Percentiles rank a stretch among this genome's conserved stretches.
Evolutionary conservation across 2,329 filamentous ascomycete genomes (phyloP).

Genomic region (Thielaviopsis musarum): DNA sequence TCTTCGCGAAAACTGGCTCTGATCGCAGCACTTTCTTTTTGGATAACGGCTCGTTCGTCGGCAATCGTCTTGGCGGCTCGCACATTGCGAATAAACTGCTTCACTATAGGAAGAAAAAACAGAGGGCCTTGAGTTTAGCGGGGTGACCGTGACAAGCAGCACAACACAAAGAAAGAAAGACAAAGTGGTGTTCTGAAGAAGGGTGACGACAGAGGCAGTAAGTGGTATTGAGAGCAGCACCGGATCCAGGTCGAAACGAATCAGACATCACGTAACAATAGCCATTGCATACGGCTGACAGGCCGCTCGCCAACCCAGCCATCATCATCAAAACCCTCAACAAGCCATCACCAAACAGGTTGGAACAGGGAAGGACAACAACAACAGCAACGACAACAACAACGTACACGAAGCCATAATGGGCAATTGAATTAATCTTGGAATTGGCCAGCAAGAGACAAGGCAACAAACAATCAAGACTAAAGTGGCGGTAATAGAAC

Average conservation of each 20-base stretch:
- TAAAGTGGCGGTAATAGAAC: neutral
- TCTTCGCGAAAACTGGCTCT: slow-evolving; percentile 95
- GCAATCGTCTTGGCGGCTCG: slow-evolving; percentile 97
- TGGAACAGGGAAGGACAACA: neutral
- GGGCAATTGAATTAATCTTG: neutral
- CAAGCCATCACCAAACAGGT: neutral
- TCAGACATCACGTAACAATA: neutral
- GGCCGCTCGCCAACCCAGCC: neutral
- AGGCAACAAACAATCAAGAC: neutral
- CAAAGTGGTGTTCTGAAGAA: neutral
- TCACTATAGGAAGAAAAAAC: slow-evolving; percentile 42
- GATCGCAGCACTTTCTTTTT: slow-evolving; percentile 97
- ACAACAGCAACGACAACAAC: neutral
- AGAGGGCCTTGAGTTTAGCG: neutral
- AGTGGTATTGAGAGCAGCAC: no score
- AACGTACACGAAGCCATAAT: slow-evolving; percentile 13
- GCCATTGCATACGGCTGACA: neutral
- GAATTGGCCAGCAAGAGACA: neutral
- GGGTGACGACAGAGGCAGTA: no score
- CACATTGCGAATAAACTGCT: slow-evolving; percentile 99
- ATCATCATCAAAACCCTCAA: neutral
- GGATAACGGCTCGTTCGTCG: slow-evolving; percentile 93
- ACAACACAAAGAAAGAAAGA: neutral
- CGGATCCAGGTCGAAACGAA: no score
- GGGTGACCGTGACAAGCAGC: neutral